Conservation (phyloP, 164 flowering plant genomes). For the Hamamelis virginiana region DNA sequence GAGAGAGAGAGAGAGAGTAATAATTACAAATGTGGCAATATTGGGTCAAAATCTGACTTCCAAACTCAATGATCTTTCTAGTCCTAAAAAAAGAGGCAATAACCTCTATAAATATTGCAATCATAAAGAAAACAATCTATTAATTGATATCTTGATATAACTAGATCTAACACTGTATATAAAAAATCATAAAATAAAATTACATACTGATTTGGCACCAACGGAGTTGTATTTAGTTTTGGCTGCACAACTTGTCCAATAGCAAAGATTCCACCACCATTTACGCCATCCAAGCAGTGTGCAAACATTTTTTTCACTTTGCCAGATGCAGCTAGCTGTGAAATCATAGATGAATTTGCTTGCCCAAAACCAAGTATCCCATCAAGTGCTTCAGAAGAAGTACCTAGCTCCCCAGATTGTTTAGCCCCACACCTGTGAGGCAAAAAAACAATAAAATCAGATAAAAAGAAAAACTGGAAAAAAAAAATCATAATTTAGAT, state of each 20-base stretch:
- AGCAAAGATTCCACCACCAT: slow-evolving; percentile 95
- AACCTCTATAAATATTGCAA: background rate
- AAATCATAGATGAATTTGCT: slow-evolving; percentile 81
- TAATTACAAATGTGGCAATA: no score
- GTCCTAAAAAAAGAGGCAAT: background rate
- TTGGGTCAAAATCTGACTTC: background rate
- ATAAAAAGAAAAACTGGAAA: background rate
- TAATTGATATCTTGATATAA: background rate
- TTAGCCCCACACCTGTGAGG: slow-evolving; percentile 68
- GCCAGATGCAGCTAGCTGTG: slow-evolving; percentile 84
- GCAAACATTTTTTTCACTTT: slow-evolving; percentile 74
- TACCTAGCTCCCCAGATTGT: slow-evolving; percentile 78
- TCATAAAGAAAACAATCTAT: background rate
- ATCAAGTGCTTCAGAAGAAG: slow-evolving; percentile 74
- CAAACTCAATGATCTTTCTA: background rate
- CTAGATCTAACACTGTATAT: background rate
- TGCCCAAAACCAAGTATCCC: slow-evolving; percentile 97
- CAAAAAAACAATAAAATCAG: slow-evolving; percentile 5
- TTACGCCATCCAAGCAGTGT: slow-evolving; percentile 73
- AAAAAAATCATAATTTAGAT: background rate
- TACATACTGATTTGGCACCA: slow-evolving; percentile 86
- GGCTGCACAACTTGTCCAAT: slow-evolving; percentile 88
- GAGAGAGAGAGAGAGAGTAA: no score
- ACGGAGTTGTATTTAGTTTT: slow-evolving; percentile 68
- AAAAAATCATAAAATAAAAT: background rate